Percentiles rank a stretch among this genome's conserved stretches.
Evolutionary conservation across 2,329 filamentous ascomycete genomes (phyloP).

Genomic region (Cercospora berteroae): DNA sequence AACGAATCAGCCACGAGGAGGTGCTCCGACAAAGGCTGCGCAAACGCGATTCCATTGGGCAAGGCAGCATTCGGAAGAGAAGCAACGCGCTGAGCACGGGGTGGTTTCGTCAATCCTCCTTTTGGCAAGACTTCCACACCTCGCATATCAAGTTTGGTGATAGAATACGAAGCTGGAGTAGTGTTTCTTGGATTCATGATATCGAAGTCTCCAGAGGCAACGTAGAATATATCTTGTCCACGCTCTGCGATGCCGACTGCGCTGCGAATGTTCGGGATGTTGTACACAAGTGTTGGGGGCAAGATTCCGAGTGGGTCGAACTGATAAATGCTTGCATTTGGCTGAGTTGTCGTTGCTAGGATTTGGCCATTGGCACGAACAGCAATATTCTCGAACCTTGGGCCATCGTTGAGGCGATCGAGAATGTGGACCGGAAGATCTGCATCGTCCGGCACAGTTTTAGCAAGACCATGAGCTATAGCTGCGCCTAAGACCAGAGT

Average conservation of each 20-base stretch:
- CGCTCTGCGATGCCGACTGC: conserved; percentile 11
- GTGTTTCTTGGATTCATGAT: neutral
- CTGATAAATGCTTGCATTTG: conserved; percentile 14
- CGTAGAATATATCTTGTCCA: conserved; percentile 8
- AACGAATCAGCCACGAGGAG: conserved; percentile 15
- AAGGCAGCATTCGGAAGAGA: neutral
- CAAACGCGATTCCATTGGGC: conserved; percentile 8
- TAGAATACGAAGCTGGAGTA: conserved; percentile 1
- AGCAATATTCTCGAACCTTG: conserved; percentile 12
- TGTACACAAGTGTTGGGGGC: conserved; percentile 12
- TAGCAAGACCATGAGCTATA: neutral
- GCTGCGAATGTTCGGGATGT: conserved; percentile 7
- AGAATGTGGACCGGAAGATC: neutral
- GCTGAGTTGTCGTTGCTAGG: conserved; percentile 9
- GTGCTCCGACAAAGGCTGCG: conserved; percentile 1
- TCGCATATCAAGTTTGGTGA: conserved; percentile 11
- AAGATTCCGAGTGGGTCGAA: conserved; percentile 13
- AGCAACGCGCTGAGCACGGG: neutral
- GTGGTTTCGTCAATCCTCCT: neutral
- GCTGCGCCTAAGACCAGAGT: neutral
- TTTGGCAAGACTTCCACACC: conserved; percentile 7
- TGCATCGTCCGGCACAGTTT: neutral
- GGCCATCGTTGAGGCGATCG: neutral
- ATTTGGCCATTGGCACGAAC: conserved; percentile 13
- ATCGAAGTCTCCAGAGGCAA: conserved; percentile 5